Conservation (phyloP, 495 filamentous ascomycete genomes). For the Hypoxylon fuscum region DNA sequence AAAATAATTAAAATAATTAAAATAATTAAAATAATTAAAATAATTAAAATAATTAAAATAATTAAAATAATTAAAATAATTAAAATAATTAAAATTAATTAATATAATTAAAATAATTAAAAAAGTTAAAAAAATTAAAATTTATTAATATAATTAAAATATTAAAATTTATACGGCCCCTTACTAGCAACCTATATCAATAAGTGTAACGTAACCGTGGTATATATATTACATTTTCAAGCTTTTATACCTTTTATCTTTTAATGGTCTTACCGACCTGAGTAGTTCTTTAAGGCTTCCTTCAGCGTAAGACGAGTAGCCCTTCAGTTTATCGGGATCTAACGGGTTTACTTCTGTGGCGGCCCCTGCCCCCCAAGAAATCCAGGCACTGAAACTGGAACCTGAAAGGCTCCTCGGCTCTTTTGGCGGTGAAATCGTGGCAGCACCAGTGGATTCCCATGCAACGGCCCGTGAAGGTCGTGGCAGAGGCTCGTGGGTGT, state of each 20-base stretch:
- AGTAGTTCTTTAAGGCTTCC: slow-evolving; percentile 17
- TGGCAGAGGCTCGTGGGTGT: slow-evolving; percentile 19
- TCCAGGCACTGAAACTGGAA: slow-evolving; percentile 13
- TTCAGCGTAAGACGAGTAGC: slow-evolving; percentile 22
- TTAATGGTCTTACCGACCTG: not conserved
- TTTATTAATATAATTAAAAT: not conserved
- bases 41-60: not conserved
- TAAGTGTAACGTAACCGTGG: no score
- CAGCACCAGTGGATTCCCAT: slow-evolving; percentile 4
- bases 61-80: not conserved
- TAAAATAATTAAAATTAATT: not conserved
- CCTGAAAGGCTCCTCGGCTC: slow-evolving; percentile 8
- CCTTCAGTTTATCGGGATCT: not conserved
- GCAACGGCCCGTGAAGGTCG: slow-evolving; percentile 5
- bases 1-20: not conserved
- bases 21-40: not conserved
- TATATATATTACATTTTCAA: not conserved
- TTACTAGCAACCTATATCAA: no score
- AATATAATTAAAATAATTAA: not conserved
- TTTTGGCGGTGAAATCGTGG: slow-evolving; percentile 5
- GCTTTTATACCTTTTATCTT: not conserved
- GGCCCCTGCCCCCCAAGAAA: slow-evolving; percentile 12
- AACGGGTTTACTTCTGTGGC: not conserved
- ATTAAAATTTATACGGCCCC: not conserved
- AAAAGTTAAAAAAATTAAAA: no score